Conservation (phyloP, 169 alveolate genomes). For the Cryptosporidium ubiquitum region DNA sequence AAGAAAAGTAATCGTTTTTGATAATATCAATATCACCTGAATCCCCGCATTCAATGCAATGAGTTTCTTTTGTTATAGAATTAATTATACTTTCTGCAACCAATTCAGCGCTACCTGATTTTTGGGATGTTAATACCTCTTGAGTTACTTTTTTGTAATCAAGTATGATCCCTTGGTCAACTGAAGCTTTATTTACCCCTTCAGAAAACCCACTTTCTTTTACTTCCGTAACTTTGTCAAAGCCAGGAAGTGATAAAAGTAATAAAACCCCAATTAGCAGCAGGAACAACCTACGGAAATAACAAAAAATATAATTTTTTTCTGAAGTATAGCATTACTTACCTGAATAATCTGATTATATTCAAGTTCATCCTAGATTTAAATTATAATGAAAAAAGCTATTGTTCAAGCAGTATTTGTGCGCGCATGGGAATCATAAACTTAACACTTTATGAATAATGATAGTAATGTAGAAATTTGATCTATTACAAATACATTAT, state of each 20-base stretch:
- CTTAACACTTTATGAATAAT: too few relatives aligned
- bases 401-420: not conserved
- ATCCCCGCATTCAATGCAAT: constrained; percentile 31
- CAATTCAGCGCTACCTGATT: not conserved
- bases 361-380: not conserved
- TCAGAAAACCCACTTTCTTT: constrained; percentile 61
- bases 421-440: constrained; percentile 24
- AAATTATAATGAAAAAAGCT: not conserved
- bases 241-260: constrained; percentile 37
- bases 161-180: not conserved
- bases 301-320: not conserved
- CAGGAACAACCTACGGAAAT: constrained; percentile 3
- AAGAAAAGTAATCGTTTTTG: not conserved
- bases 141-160: constrained; percentile 61
- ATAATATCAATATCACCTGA: constrained; percentile 36
- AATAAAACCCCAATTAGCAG: not conserved
- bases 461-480: too few relatives aligned
- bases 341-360: not conserved
- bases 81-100: not conserved
- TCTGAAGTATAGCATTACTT: not conserved
- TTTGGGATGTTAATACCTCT: constrained; percentile 36
- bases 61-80: not conserved
- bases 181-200: constrained; percentile 30
- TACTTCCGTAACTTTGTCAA: constrained; percentile 26
- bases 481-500: too few relatives aligned